Evolutionary conservation across 306 rosid species (phyloP).

Genomic region (Ceratonia siliqua): DNA sequence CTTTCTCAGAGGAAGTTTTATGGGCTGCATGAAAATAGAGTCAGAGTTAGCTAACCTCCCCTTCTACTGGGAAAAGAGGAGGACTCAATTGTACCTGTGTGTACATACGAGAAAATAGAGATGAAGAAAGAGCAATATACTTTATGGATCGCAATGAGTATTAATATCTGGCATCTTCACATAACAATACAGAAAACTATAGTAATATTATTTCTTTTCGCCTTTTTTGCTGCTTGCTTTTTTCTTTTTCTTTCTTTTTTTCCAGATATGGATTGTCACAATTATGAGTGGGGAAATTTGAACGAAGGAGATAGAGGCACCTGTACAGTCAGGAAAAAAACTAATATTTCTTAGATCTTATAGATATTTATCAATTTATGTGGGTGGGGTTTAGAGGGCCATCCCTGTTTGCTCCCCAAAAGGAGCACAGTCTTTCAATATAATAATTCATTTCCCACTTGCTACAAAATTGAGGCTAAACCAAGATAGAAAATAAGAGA

Average conservation of each 20-base stretch:
- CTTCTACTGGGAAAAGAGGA: not conserved
- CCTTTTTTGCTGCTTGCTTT: not conserved
- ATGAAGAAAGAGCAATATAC: constrained; percentile 25
- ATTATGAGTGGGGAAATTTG: constrained; percentile 45
- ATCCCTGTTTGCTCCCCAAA: constrained; percentile 93
- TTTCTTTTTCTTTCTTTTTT: not conserved
- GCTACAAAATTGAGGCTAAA: not conserved
- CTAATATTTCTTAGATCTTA: constrained; percentile 42
- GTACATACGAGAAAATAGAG: constrained; percentile 10
- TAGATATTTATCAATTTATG: constrained; percentile 38
- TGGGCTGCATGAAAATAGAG: constrained; percentile 34
- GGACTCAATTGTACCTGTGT: constrained; percentile 14
- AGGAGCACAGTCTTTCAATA: constrained; percentile 66
- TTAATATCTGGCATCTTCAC: constrained; percentile 25
- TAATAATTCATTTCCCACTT: constrained; percentile 48
- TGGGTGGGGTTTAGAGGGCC: constrained; percentile 65
- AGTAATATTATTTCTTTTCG: constrained; percentile 34
- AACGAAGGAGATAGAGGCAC: constrained; percentile 41
- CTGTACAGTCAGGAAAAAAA: constrained; percentile 17
- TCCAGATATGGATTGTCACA: constrained; percentile 33
- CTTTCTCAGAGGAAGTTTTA: constrained; percentile 36
- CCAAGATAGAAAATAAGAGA: constrained; percentile 1
- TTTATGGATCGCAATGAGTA: constrained; percentile 21
- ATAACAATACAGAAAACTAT: constrained; percentile 22
- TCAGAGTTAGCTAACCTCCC: constrained; percentile 9